Conservation (phyloP, 83 land plant species). For the Picea engelmannii region DNA sequence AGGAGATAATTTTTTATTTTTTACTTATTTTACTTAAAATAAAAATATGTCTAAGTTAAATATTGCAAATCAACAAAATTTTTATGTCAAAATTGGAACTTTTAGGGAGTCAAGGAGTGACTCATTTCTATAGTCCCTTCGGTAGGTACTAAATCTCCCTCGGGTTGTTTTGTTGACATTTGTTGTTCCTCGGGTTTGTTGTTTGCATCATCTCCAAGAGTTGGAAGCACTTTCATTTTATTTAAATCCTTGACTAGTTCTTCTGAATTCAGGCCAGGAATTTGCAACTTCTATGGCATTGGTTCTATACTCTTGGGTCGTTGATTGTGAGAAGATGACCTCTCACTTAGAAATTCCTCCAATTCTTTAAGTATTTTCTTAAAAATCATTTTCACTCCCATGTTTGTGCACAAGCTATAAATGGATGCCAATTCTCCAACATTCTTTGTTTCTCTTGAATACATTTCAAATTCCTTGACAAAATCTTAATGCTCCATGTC, state of each 20-base stretch:
- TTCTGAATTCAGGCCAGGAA: background rate
- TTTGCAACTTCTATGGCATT: background rate
- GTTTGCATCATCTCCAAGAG: background rate
- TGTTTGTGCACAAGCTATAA: slow-evolving; percentile 30
- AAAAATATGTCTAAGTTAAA: too few relatives aligned
- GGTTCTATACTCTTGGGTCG: background rate
- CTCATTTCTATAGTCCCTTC: too few relatives aligned
- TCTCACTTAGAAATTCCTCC: slow-evolving; percentile 37
- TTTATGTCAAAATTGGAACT: too few relatives aligned
- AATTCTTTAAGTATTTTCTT: slow-evolving; percentile 38
- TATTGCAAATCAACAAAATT: too few relatives aligned
- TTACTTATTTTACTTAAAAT: too few relatives aligned
- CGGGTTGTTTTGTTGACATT: background rate
- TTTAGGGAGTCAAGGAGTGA: too few relatives aligned
- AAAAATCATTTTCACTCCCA: slow-evolving; percentile 38
- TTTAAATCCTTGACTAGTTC: slow-evolving; percentile 10
- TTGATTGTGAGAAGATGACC: slow-evolving; percentile 3
- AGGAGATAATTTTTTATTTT: too few relatives aligned
- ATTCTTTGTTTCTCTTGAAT: slow-evolving; percentile 42
- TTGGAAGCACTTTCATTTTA: slow-evolving; percentile 28
- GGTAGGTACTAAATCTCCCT: background rate
- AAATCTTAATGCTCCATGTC: slow-evolving; percentile 47
- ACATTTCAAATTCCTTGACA: slow-evolving; percentile 44
- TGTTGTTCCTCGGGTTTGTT: background rate
- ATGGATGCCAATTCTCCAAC: slow-evolving; percentile 34